Conservation (phyloP, 768 basidiomycete species). For the Calvatia gigantea region DNA sequence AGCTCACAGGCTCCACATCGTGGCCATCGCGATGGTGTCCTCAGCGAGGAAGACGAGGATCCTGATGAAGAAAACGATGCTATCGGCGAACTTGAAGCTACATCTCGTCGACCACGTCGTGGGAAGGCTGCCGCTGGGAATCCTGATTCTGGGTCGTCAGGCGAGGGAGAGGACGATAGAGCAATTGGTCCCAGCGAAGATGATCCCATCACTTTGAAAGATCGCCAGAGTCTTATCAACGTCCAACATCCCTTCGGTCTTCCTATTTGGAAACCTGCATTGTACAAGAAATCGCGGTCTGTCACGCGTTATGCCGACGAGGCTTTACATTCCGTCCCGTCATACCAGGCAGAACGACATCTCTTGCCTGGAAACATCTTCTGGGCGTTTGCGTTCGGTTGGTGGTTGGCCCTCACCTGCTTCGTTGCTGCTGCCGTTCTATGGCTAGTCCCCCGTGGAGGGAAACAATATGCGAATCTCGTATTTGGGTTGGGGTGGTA, state of each 20-base stretch:
- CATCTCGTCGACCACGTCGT: slow-evolving; percentile 23
- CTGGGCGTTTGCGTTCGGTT: slow-evolving; percentile 88
- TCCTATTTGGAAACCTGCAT: slow-evolving; percentile 98
- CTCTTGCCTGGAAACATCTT: slow-evolving; percentile 91
- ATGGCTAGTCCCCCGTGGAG: slow-evolving; percentile 74
- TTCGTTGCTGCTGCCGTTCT: slow-evolving; percentile 65
- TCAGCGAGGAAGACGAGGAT: slow-evolving; percentile 57
- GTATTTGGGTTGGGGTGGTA: slow-evolving; percentile 96
- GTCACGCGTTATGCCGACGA: slow-evolving; percentile 96
- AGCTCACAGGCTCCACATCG: slow-evolving; percentile 50
- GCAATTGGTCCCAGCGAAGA: slow-evolving; percentile 42
- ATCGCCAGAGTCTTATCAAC: slow-evolving; percentile 97
- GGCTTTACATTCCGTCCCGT: slow-evolving; percentile 89
- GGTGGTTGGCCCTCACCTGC: slow-evolving; percentile 84
- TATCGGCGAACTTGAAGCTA: not conserved
- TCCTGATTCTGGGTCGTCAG: slow-evolving; percentile 32
- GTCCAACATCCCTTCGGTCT: slow-evolving; percentile 99
- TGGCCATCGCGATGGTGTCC: slow-evolving; percentile 38
- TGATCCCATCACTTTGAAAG: slow-evolving; percentile 89
- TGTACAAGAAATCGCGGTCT: slow-evolving; percentile 97
- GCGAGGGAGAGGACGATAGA: slow-evolving; percentile 36
- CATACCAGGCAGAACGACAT: slow-evolving; percentile 90
- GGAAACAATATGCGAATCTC: slow-evolving; percentile 78
- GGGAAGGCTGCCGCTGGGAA: slow-evolving; percentile 41
- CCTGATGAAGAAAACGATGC: slow-evolving; percentile 26